Conservation (phyloP, 1,284 basidiomycete genomes). For the Sanghuangporus baumii region DNA sequence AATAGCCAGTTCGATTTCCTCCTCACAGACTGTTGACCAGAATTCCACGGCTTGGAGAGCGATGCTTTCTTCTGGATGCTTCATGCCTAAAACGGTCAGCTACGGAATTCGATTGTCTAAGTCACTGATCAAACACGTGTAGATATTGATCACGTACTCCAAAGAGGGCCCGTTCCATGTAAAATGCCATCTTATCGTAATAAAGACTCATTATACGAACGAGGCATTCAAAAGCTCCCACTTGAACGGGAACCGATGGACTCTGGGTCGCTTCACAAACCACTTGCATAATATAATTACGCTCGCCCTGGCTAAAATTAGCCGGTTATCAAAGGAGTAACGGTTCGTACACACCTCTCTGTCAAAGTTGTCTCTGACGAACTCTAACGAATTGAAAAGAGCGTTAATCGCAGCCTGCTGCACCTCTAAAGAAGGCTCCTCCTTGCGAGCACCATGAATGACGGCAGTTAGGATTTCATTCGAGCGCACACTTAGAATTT, state of each 20-base stretch:
- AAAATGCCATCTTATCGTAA: slow-evolving; percentile 99
- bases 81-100: slow-evolving; percentile 99
- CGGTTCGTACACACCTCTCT: slow-evolving; percentile 63
- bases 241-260: slow-evolving; percentile 72
- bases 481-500: slow-evolving; percentile 82
- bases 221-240: slow-evolving; percentile 91
- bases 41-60: slow-evolving; percentile 98
- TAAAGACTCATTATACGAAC: slow-evolving; percentile 97
- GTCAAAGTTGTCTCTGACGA: slow-evolving; percentile 97
- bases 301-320: slow-evolving; percentile 67
- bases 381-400: slow-evolving; percentile 94
- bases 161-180: slow-evolving; percentile 99
- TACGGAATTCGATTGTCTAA: slow-evolving; percentile 28
- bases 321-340: slow-evolving; percentile 6
- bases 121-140: not conserved
- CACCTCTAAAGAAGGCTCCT: slow-evolving; percentile 90
- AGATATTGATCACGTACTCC: slow-evolving; percentile 56
- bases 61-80: slow-evolving; percentile 86
- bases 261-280: slow-evolving; percentile 98
- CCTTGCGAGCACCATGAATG: slow-evolving; percentile 96
- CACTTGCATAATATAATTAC: slow-evolving; percentile 99
- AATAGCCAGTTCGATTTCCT: slow-evolving; percentile 91
- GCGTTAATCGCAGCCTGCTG: slow-evolving; percentile 95
- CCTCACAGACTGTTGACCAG: slow-evolving; percentile 99
- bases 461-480: slow-evolving; percentile 99